Evolutionary conservation across 371 early-diverging fungal genomes (phyloP).

Genomic region (Mucor velutinosus): DNA sequence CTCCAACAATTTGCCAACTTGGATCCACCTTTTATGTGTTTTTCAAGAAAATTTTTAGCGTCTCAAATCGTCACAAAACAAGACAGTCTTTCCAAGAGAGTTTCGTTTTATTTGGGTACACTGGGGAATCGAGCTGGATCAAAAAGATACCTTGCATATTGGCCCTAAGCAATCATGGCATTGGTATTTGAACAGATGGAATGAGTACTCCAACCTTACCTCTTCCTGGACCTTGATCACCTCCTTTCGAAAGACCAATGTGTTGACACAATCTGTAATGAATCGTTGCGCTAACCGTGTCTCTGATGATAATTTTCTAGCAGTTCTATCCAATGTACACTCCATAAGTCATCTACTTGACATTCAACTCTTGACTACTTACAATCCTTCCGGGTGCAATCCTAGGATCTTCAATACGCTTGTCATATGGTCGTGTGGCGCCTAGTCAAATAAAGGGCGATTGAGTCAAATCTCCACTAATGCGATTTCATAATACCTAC

Average conservation of each 20-base stretch:
- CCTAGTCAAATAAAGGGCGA: neutral
- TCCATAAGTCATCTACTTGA: neutral
- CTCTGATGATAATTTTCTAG: conserved; percentile 15
- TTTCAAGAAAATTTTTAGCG: neutral
- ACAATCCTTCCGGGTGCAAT: conserved; percentile 11
- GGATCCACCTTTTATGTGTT: conserved; percentile 5
- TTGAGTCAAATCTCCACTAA: neutral
- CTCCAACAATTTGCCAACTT: conserved; percentile 4
- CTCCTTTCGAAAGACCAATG: conserved; percentile 22
- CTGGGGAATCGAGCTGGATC: conserved; percentile 22
- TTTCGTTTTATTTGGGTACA: neutral
- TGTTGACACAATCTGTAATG: conserved; percentile 25
- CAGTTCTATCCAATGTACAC: conserved; percentile 3
- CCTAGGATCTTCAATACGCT: neutral
- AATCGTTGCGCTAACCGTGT: conserved; percentile 15
- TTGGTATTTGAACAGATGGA: too few relatives aligned
- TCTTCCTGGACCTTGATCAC: conserved; percentile 12
- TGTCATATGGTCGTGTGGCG: conserved; percentile 5
- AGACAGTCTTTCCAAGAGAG: neutral
- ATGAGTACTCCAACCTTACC: conserved; percentile 2
- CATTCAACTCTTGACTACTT: neutral
- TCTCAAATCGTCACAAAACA: neutral
- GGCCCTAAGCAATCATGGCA: neutral
- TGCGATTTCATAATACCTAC: neutral
- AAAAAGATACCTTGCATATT: conserved; percentile 12